Evolutionary conservation across 2,329 filamentous ascomycete species (phyloP).

Genomic region (Beauveria bassiana): DNA sequence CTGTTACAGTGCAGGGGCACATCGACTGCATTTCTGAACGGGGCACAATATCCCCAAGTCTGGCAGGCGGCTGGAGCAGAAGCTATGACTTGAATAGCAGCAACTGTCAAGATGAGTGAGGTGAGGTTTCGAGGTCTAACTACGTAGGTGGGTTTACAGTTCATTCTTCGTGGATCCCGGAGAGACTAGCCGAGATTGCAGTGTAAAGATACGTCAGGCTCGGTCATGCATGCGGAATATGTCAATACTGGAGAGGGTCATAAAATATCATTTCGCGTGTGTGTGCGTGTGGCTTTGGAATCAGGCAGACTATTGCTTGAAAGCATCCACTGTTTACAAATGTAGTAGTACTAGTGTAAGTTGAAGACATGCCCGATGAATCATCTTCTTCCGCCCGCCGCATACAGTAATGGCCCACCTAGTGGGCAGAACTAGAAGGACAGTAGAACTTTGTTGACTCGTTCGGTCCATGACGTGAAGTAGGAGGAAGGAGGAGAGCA

Average conservation of each 20-base stretch:
- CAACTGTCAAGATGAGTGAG: too few species aligned
- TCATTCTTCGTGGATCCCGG: too few species aligned
- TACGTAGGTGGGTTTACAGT: too few species aligned
- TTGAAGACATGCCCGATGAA: conserved; percentile 5
- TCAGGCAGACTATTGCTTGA: background rate
- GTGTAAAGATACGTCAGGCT: background rate
- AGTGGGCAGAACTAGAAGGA: background rate
- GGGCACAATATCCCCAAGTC: background rate
- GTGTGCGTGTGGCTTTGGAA: background rate
- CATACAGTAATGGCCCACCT: background rate
- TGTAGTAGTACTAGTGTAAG: background rate
- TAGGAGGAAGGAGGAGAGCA: background rate
- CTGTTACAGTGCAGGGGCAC: background rate
- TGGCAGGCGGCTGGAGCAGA: too few species aligned
- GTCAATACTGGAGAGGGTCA: background rate
- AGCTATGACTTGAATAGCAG: too few species aligned
- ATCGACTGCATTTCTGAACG: background rate
- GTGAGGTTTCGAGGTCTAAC: too few species aligned
- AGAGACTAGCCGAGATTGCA: background rate
- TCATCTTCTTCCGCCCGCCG: background rate
- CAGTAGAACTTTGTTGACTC: conserved; percentile 3
- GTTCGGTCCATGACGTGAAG: conserved; percentile 1
- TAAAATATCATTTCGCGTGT: background rate
- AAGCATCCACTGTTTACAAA: background rate
- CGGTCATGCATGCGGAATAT: background rate